Evolutionary conservation across 768 basidiomycete genomes (phyloP).

Genomic region (Lentinula lateritia): DNA sequence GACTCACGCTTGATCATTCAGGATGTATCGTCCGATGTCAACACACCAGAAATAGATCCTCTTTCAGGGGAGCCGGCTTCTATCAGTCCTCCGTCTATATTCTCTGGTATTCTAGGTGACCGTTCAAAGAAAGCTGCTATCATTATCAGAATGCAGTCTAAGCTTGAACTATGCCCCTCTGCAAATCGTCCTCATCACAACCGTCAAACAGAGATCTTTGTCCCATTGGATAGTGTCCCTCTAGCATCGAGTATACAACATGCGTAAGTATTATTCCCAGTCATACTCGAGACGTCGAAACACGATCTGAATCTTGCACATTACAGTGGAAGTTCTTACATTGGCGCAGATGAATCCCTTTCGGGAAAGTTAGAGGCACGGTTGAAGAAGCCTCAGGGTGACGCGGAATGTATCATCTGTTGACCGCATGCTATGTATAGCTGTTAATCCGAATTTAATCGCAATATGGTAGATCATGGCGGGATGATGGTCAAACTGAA

Average conservation of each 20-base stretch:
- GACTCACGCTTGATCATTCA: slow-evolving; percentile 46
- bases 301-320: slow-evolving; percentile 1
- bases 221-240: slow-evolving; percentile 33
- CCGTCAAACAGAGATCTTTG: slow-evolving; percentile 23
- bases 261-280: slow-evolving; percentile 32
- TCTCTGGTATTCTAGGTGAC: not conserved
- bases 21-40: slow-evolving; percentile 14
- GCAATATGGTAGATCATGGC: no score
- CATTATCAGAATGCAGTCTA: slow-evolving; percentile 31
- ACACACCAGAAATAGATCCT: not conserved
- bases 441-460: no score
- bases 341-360: slow-evolving; percentile 39
- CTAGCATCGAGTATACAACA: slow-evolving; percentile 45
- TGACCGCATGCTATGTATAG: slow-evolving; percentile 12
- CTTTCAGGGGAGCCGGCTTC: not conserved
- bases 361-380: slow-evolving; percentile 40
- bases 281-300: not conserved
- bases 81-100: not conserved
- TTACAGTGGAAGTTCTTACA: slow-evolving; percentile 39
- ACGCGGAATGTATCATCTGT: slow-evolving; percentile 40
- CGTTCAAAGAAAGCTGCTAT: slow-evolving; percentile 26
- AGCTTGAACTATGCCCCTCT: slow-evolving; percentile 23
- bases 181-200: not conserved
- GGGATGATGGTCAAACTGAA: no score
- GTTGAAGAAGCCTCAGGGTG: slow-evolving; percentile 26